Percentiles rank a stretch among this genome's conserved stretches.
These are phyloP conservation scores for Balakata baccata DNA, from an alignment of 345 rosid genomes.

Conservation along the genomic window DNA sequence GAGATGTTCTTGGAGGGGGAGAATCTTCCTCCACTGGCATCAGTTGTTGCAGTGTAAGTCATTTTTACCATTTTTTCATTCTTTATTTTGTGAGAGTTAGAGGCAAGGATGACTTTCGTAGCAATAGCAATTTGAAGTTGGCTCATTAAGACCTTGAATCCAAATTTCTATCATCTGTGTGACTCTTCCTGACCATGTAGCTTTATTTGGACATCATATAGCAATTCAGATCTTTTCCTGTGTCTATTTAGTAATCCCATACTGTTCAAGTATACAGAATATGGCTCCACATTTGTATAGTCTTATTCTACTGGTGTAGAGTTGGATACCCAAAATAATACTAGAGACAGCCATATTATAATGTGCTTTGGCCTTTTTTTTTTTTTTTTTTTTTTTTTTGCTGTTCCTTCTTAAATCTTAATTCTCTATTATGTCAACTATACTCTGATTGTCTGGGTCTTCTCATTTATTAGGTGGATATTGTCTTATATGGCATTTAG, in stretches of 20 bases:
- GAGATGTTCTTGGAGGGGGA: constrained; percentile 50
- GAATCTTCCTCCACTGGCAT: constrained; percentile 79
- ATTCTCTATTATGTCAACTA: neutral
- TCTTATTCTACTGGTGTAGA: neutral
- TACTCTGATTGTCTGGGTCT: neutral
- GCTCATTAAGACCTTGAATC: neutral
- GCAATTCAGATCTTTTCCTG: neutral
- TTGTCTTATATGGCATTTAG: neutral
- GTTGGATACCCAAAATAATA: neutral
- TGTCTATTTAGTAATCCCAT: neutral
- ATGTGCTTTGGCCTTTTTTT: no score
- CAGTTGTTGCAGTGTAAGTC: constrained; percentile 78
- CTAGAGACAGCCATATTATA: neutral
- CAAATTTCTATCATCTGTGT: neutral
- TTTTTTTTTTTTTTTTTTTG: no score
- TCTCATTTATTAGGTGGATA: neutral
- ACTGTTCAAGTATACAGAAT: neutral
- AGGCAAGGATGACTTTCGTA: neutral
- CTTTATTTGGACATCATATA: neutral
- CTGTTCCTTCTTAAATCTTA: neutral
- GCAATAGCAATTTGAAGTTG: neutral
- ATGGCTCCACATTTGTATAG: neutral
- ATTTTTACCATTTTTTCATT: constrained; percentile 14
- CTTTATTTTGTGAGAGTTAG: neutral
- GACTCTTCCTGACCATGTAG: neutral